These are phyloP conservation scores for Grosmannia clavigera DNA, from an alignment of 2,329 filamentous ascomycete species.

Conservation along the genomic window DNA sequence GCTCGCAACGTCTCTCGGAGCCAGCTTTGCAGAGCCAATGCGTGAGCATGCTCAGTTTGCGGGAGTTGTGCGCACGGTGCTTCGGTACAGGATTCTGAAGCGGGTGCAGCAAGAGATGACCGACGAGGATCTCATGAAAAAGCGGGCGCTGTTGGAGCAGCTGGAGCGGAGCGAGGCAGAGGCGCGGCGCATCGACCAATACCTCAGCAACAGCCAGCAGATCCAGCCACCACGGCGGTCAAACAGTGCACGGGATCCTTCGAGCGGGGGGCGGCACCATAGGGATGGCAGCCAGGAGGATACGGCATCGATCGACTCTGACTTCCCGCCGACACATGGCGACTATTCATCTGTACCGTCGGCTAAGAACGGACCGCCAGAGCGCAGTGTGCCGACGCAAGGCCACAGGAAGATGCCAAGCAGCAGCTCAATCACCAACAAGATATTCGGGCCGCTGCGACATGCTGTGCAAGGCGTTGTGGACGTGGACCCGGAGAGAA, in stretches of 20 bases:
- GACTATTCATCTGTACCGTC: conserved; percentile 59
- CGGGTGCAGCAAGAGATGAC: conserved; percentile 97
- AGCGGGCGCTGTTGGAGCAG: conserved; percentile 67
- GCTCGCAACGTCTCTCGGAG: conserved; percentile 73
- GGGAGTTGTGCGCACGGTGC: conserved; percentile 76
- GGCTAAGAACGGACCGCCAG: conserved; percentile 58
- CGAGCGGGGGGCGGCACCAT: conserved; percentile 24
- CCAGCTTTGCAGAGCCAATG: conserved; percentile 95
- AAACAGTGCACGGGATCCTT: conserved; percentile 36
- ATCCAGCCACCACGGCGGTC: conserved; percentile 55
- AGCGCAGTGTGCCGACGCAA: conserved; percentile 27
- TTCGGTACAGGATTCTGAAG: conserved; percentile 85
- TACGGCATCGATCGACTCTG: conserved; percentile 84
- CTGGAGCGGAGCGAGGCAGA: conserved; percentile 91
- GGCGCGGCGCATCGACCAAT: conserved; percentile 86
- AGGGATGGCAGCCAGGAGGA: conserved; percentile 56
- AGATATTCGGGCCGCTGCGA: conserved; percentile 88
- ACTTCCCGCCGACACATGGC: conserved; percentile 83
- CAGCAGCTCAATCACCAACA: conserved; percentile 79
- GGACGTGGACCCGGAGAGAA: conserved; percentile 89
- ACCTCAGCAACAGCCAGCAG: conserved; percentile 63
- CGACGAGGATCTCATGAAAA: conserved; percentile 81
- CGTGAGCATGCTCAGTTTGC: conserved; percentile 95
- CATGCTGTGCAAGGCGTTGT: conserved; percentile 95
- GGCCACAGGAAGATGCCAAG: conserved; percentile 71